Evolutionary conservation across 2,329 filamentous ascomycete species (phyloP).

Genomic region (Nemania abortiva): DNA sequence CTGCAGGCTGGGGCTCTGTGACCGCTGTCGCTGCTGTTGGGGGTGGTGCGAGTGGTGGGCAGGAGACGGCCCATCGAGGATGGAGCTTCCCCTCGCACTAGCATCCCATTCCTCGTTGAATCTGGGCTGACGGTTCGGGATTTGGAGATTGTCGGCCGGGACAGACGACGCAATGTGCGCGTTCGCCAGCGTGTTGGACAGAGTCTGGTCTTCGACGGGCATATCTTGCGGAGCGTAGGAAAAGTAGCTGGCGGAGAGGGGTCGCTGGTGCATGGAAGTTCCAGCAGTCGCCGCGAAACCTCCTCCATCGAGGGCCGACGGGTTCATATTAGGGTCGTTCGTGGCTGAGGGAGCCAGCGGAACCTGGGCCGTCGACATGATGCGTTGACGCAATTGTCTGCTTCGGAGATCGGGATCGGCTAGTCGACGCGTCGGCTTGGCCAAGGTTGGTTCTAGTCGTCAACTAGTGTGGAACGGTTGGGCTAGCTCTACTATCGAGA

Average conservation of each 20-base stretch:
- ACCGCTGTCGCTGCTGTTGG: conserved; percentile 43
- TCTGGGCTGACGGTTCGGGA: conserved; percentile 57
- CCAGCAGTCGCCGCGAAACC: conserved; percentile 25
- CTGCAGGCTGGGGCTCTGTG: conserved; percentile 59
- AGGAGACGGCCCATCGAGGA: conserved; percentile 63
- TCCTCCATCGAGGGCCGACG: conserved; percentile 37
- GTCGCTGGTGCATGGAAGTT: conserved; percentile 36
- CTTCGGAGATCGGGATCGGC: conserved; percentile 22
- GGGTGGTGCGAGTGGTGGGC: conserved; percentile 38
- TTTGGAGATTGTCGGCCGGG: conserved; percentile 42
- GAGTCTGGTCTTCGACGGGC: conserved; percentile 51
- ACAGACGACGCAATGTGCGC: conserved; percentile 49
- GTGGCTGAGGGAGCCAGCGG: conserved; percentile 30
- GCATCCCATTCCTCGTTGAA: conserved; percentile 81
- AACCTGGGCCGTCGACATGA: conserved; percentile 44
- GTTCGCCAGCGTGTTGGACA: conserved; percentile 55
- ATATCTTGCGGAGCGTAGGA: conserved; percentile 43
- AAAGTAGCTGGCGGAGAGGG: conserved; percentile 48
- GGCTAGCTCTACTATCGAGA: not conserved
- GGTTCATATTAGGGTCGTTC: conserved; percentile 42
- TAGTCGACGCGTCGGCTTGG: conserved; percentile 12
- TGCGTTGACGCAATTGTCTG: conserved; percentile 35
- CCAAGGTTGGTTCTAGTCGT: conserved; percentile 12
- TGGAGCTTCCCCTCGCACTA: conserved; percentile 73
- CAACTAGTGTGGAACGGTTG: not conserved